Percentiles rank a stretch among this genome's conserved stretches.
These are phyloP conservation scores for Aspergillus panamensis DNA, from an alignment of 495 filamentous ascomycete genomes.

Conservation along the genomic window DNA sequence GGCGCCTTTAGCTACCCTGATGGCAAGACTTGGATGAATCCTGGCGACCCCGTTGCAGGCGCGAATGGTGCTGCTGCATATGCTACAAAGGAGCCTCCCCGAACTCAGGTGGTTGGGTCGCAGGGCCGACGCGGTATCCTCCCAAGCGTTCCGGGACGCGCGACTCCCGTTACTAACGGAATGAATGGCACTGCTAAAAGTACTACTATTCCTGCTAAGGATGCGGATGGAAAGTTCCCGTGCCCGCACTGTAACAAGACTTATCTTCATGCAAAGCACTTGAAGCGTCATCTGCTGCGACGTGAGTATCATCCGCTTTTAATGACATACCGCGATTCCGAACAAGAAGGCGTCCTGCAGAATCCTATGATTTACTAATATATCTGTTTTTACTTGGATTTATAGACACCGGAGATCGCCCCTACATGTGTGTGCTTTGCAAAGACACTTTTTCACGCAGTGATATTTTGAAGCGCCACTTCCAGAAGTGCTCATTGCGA, in stretches of 20 bases:
- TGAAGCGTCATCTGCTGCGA: constrained; percentile 91
- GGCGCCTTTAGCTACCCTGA: constrained; percentile 53
- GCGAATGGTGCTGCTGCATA: constrained; percentile 41
- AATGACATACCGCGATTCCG: too few species aligned
- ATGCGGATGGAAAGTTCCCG: constrained; percentile 94
- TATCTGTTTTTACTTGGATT: constrained; percentile 2
- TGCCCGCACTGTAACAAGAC: constrained; percentile 97
- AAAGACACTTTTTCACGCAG: constrained; percentile 98
- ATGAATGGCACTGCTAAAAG: constrained; percentile 62
- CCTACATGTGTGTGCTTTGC: constrained; percentile 95
- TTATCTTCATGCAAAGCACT: constrained; percentile 94
- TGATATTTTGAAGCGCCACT: constrained; percentile 97
- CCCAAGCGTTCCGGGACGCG: constrained; percentile 81
- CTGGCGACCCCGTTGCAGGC: constrained; percentile 36
- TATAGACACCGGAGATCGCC: constrained; percentile 89
- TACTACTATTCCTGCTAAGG: constrained; percentile 80
- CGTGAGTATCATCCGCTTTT: constrained; percentile 61
- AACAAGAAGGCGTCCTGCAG: too few species aligned
- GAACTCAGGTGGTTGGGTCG: constrained; percentile 87
- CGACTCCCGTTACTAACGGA: constrained; percentile 61
- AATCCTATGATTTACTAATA: neutral
- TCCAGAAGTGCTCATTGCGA: constrained; percentile 94
- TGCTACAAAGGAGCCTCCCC: constrained; percentile 52
- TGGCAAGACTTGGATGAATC: constrained; percentile 41
- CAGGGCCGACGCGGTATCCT: constrained; percentile 86